Conservation (phyloP, 1,284 basidiomycete genomes). For the Cystobasidium pallidum region DNA sequence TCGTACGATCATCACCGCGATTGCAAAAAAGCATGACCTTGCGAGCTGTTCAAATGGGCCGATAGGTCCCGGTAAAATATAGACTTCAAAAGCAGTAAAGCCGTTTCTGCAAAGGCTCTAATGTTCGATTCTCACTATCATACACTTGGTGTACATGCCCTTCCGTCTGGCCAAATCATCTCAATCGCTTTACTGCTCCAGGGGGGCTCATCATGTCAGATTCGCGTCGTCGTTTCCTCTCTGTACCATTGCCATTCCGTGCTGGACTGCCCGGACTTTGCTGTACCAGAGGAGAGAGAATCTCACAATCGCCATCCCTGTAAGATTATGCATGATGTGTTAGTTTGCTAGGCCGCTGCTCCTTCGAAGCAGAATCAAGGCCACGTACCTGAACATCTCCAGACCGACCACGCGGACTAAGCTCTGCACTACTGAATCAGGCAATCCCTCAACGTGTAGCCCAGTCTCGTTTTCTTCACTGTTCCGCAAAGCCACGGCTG, state of each 20-base stretch:
- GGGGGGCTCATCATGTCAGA: slow-evolving; percentile 33
- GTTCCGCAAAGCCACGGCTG: slow-evolving; percentile 9
- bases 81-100: background rate
- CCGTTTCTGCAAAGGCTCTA: too few species aligned
- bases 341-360: too few species aligned
- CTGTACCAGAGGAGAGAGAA: slow-evolving; percentile 19
- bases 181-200: background rate
- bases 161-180: too few species aligned
- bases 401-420: slow-evolving; percentile 37
- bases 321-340: background rate
- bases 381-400: slow-evolving; percentile 39
- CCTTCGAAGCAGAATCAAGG: too few species aligned
- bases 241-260: slow-evolving; percentile 9
- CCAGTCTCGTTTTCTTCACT: slow-evolving; percentile 28
- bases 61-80: background rate
- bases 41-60: background rate
- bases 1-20: slow-evolving; percentile 3
- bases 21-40: background rate
- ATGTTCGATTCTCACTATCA: too few species aligned
- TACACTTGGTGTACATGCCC: too few species aligned
- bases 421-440: slow-evolving; percentile 27
- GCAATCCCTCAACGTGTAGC: slow-evolving; percentile 30
- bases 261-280: slow-evolving; percentile 14
- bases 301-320: slow-evolving; percentile 40
- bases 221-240: slow-evolving; percentile 35